A percentile compares a stretch with the other conserved stretches of the same genome.
Evolutionary conservation across 805 yeast genomes (phyloP).

Genomic region (Zygosaccharomyces rouxii): DNA sequence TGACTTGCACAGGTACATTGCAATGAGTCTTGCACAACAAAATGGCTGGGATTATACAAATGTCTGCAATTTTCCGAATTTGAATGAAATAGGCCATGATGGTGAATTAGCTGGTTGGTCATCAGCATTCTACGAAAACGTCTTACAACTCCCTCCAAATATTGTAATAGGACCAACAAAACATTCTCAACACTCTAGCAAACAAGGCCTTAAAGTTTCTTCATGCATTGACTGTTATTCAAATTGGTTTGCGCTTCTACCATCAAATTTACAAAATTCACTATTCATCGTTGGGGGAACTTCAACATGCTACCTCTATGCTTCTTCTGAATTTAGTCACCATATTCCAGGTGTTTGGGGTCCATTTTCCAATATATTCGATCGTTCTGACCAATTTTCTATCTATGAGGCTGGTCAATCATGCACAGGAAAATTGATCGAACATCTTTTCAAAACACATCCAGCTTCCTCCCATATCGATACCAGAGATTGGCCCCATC

Average conservation of each 20-base stretch:
- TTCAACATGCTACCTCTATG: conserved; percentile 49
- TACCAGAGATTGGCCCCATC: conserved; percentile 8
- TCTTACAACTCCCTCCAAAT: conserved; percentile 22
- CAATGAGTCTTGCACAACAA: conserved; percentile 27
- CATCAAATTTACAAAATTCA: conserved; percentile 20
- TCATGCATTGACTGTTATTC: conserved; percentile 62
- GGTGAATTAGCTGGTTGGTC: conserved; percentile 58
- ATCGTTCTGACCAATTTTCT: conserved; percentile 10
- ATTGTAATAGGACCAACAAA: conserved; percentile 30
- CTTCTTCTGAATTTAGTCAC: conserved; percentile 15
- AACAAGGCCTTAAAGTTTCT: conserved; percentile 30
- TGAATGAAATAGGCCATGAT: conserved; percentile 43
- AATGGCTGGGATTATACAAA: conserved; percentile 12
- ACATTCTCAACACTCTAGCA: neutral
- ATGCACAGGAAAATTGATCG: conserved; percentile 52
- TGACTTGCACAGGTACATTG: conserved; percentile 49
- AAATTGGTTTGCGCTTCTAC: conserved; percentile 45
- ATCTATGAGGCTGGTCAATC: conserved; percentile 57
- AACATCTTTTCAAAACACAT: conserved; percentile 43
- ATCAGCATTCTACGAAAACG: conserved; percentile 20
- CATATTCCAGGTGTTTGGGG: conserved; percentile 55
- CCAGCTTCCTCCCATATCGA: conserved; percentile 27
- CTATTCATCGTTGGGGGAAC: conserved; percentile 59
- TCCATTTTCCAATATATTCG: conserved; percentile 43
- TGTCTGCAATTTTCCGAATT: conserved; percentile 8